Percentiles rank a stretch among this genome's conserved stretches.
phyloP scores from a whole-genome alignment of 2,329 filamentous ascomycete species.

The Pestalotiopsis sp. region DNA sequence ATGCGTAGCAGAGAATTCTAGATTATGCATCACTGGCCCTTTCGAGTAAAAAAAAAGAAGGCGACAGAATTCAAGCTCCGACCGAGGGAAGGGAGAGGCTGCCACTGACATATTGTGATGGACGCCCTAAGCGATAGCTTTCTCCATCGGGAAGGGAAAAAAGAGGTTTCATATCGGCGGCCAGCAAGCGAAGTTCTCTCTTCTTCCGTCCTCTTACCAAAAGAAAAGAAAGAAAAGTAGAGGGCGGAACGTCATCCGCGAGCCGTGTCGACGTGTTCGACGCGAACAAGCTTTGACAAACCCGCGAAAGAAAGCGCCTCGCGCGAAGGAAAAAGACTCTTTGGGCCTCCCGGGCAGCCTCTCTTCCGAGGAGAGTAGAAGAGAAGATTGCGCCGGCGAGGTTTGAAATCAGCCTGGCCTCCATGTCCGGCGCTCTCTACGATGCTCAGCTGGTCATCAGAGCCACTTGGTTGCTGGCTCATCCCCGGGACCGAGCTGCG shows the following conservation, averaged over 20 bases:
- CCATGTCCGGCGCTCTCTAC: background rate
- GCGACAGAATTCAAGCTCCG: background rate
- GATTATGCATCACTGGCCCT: background rate
- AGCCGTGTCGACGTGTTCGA: background rate
- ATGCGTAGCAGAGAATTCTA: background rate
- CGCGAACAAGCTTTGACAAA: background rate
- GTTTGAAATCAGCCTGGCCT: background rate
- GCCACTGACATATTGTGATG: background rate
- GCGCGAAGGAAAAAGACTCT: background rate
- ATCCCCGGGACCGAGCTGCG: background rate
- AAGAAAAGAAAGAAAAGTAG: background rate
- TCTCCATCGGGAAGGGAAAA: background rate
- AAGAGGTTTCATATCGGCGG: conserved; percentile 2
- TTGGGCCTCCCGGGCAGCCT: background rate
- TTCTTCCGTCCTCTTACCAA: background rate
- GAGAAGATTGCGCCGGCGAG: background rate
- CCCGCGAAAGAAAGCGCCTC: background rate
- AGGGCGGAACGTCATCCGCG: background rate
- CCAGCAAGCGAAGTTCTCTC: background rate
- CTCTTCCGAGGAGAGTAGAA: background rate
- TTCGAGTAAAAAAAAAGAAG: background rate
- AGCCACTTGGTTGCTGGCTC: background rate
- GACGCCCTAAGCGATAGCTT: background rate
- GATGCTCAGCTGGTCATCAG: background rate
- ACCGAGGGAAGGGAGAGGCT: background rate